A percentile compares a stretch with the other conserved stretches of the same genome.
Evolutionary conservation across 208 protist species (phyloP).

Genomic region (Trypanosoma avium): DNA sequence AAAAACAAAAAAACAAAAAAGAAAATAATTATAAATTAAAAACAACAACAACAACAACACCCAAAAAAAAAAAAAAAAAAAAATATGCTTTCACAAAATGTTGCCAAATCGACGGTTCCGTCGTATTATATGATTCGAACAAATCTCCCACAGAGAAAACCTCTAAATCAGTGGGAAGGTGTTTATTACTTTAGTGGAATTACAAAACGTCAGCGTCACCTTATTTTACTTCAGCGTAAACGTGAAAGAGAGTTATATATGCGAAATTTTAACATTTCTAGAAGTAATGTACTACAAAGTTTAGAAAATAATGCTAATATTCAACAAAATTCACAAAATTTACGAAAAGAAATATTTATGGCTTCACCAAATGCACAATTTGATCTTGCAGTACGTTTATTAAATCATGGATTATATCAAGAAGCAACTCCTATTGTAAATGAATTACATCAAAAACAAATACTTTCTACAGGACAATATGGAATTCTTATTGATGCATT

Average conservation of each 20-base stretch:
- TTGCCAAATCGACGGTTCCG: conserved; percentile 83
- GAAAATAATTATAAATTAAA: no score
- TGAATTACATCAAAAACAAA: conserved; percentile 41
- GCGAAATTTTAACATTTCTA: conserved; percentile 29
- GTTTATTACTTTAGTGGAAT: conserved; percentile 88
- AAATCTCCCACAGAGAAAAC: conserved; percentile 85
- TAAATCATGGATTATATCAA: conserved; percentile 55
- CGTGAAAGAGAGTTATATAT: conserved; percentile 46
- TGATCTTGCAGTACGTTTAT: conserved; percentile 39
- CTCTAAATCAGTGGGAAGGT: conserved; percentile 85
- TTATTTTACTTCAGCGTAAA: conserved; percentile 76
- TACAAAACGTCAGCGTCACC: conserved; percentile 75
- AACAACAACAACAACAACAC: not conserved
- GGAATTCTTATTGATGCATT: conserved; percentile 47
- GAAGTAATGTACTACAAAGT: conserved; percentile 17
- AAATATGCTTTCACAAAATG: conserved; percentile 80
- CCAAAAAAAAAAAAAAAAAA: conserved; percentile 24
- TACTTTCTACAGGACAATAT: conserved; percentile 57
- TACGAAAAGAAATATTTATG: no score
- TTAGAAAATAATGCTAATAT: conserved; percentile 13
- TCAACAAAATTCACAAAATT: conserved; percentile 1
- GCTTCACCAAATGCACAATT: conserved; percentile 23
- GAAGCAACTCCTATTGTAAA: conserved; percentile 54
- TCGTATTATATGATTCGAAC: conserved; percentile 89
- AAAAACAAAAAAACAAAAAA: no score